A percentile compares a stretch with the other conserved stretches of the same genome.
Conservation (phyloP, 2,329 filamentous ascomycete species). For the Beauveria australis region DNA sequence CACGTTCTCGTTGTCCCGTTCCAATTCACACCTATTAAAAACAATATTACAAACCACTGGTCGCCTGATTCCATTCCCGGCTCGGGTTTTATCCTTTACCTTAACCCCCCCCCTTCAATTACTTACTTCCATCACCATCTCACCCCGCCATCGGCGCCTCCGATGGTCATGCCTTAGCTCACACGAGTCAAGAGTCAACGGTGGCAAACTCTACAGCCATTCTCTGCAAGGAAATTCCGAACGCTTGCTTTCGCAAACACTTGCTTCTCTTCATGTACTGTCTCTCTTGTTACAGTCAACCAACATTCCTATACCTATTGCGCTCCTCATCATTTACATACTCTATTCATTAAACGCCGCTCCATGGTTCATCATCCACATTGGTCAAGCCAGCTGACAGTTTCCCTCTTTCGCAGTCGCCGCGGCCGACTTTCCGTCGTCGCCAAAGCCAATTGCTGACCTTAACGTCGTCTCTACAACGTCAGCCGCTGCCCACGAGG, state of each 20-base stretch:
- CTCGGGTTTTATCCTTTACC: not conserved
- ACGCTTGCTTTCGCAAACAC: not conserved
- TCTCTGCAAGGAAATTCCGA: not conserved
- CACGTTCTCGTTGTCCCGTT: not conserved
- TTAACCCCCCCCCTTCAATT: not conserved
- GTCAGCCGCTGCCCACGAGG: not conserved
- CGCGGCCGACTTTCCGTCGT: not conserved
- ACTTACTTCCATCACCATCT: not conserved
- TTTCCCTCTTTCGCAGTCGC: not conserved
- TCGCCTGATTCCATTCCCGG: not conserved
- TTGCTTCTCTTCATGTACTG: not conserved
- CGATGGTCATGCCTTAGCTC: constrained; percentile 8
- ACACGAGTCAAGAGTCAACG: constrained; percentile 11
- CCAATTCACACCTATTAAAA: not conserved
- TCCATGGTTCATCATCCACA: not conserved
- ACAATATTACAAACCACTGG: not conserved
- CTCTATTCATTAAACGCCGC: not conserved
- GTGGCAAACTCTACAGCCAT: constrained; percentile 6
- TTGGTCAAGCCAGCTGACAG: not conserved
- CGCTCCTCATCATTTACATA: not conserved
- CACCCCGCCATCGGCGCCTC: constrained; percentile 6
- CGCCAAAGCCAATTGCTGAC: not conserved
- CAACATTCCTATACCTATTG: not conserved
- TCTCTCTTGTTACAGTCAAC: not conserved
- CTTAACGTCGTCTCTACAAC: not conserved